phyloP scores from a whole-genome alignment of 192 early-diverging fungal species.

The Entophlyctis helioformis region DNA sequence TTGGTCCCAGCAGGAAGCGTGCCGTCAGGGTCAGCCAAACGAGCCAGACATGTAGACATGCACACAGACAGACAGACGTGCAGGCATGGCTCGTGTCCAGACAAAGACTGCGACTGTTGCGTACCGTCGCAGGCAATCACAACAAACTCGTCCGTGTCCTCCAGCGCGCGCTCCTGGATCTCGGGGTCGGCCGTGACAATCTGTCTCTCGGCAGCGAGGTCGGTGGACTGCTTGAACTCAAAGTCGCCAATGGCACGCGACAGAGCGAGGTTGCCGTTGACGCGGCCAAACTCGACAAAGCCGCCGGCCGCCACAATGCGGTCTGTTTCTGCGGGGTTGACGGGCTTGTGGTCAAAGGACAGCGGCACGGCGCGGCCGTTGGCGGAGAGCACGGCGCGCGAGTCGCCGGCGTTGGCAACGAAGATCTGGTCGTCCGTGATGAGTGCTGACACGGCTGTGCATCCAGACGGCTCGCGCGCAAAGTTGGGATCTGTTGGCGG shows the following conservation, averaged over 20 bases:
- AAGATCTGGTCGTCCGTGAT: constrained; percentile 77
- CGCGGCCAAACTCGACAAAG: constrained; percentile 96
- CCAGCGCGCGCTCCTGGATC: constrained; percentile 46
- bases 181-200: constrained; percentile 90
- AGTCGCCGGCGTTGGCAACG: constrained; percentile 95
- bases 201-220: constrained; percentile 73
- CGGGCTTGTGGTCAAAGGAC: constrained; percentile 94
- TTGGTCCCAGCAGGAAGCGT: too few relatives aligned
- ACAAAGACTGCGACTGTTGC: constrained; percentile 2
- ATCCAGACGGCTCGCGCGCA: constrained; percentile 78
- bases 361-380: constrained; percentile 67
- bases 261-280: constrained; percentile 95
- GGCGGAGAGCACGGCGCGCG: constrained; percentile 73
- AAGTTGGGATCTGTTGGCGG: constrained; percentile 63
- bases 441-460: constrained; percentile 85
- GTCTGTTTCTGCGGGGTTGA: constrained; percentile 63
- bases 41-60: too few relatives aligned
- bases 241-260: constrained; percentile 97
- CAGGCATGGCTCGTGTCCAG: neutral
- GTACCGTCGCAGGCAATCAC: constrained; percentile 93
- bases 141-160: constrained; percentile 78
- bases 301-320: constrained; percentile 87
- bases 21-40: too few relatives aligned
- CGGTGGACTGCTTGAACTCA: constrained; percentile 89
- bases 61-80: too few relatives aligned